Conservation (phyloP, 73 alveolate genomes). For the Paramecium primaurelia region DNA sequence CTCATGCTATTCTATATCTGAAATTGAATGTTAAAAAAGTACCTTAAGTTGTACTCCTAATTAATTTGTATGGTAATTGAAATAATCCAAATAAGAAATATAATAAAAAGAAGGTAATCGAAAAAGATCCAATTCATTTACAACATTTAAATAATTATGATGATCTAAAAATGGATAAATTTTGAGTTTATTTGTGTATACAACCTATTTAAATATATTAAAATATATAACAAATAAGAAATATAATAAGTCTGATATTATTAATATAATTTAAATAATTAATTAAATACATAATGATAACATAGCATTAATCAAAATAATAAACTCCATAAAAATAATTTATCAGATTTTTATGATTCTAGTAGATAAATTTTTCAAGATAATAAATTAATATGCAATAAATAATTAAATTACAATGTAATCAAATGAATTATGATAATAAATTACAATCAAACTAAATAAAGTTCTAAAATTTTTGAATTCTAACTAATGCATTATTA, state of each 20-base stretch:
- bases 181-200: neutral
- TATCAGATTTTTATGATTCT: too few species aligned
- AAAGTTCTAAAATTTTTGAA: too few species aligned
- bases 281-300: neutral
- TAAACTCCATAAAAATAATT: too few species aligned
- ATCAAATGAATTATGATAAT: too few species aligned
- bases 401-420: too few species aligned
- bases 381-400: too few species aligned
- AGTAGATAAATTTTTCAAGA: too few species aligned
- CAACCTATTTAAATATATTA: neutral
- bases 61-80: neutral
- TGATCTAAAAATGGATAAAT: neutral
- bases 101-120: neutral
- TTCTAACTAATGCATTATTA: too few species aligned
- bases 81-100: neutral
- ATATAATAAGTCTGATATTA: neutral
- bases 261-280: neutral
- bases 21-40: constrained; percentile 9
- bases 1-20: neutral
- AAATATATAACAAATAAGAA: neutral
- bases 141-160: neutral
- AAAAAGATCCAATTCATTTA: neutral
- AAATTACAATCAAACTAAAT: too few species aligned
- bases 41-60: constrained; percentile 1
- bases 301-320: neutral